phyloP scores from a whole-genome alignment of 164 flowering plant species.

The Stephania japonica region DNA sequence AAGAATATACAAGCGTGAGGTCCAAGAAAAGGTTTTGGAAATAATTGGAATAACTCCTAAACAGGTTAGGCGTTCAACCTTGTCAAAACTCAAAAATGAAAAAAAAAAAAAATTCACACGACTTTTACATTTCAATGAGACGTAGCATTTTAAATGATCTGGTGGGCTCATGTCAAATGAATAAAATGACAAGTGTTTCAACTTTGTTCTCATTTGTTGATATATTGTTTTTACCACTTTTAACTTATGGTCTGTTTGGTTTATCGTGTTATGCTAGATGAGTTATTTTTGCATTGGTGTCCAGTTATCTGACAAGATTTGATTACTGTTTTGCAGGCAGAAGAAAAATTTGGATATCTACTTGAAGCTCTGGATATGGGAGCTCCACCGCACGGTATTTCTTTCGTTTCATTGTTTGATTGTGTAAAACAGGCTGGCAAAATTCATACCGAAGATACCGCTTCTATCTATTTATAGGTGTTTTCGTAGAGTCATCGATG shows the following conservation, averaged over 20 bases:
- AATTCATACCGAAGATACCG: neutral
- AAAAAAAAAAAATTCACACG: no score
- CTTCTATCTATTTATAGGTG: neutral
- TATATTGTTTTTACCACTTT: neutral
- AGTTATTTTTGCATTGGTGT: neutral
- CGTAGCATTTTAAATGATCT: neutral
- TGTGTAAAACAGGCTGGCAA: neutral
- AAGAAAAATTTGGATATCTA: conserved; percentile 91
- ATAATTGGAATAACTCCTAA: conserved; percentile 71
- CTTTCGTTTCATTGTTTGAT: neutral
- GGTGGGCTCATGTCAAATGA: neutral
- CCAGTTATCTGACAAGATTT: neutral
- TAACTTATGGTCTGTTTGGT: no score
- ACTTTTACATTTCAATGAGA: no score
- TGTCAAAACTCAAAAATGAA: no score
- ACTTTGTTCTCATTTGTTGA: neutral
- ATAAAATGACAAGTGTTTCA: neutral
- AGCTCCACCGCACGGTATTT: conserved; percentile 95
- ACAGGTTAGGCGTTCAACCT: conserved; percentile 42
- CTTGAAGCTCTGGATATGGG: conserved; percentile 96
- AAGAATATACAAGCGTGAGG: conserved; percentile 81
- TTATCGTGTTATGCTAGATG: no score
- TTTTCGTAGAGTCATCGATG: neutral
- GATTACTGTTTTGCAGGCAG: conserved; percentile 47
- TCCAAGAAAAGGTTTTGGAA: conserved; percentile 83